Percentiles rank a stretch among this genome's conserved stretches.
Evolutionary conservation across 2,329 filamentous ascomycete species (phyloP).

Genomic region (Alternaria sp.): DNA sequence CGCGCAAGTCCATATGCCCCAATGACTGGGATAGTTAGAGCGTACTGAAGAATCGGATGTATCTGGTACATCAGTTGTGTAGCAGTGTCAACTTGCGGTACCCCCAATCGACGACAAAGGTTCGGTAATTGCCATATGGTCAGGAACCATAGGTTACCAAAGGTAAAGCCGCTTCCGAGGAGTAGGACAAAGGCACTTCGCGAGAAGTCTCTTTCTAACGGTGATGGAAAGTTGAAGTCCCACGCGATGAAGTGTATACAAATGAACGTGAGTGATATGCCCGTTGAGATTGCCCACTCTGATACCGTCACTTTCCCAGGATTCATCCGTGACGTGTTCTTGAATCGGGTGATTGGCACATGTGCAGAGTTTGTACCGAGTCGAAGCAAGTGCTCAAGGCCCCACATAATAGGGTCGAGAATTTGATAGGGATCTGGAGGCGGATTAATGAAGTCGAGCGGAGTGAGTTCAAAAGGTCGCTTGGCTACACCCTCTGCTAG

Average conservation of each 20-base stretch:
- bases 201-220: background rate
- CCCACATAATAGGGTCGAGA: background rate
- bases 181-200: background rate
- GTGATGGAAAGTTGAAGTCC: background rate
- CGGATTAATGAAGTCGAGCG: background rate
- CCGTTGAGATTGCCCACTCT: background rate
- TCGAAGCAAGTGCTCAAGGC: accelerated
- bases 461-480: background rate
- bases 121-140: background rate
- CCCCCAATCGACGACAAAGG: background rate
- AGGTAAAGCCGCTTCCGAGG: background rate
- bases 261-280: background rate
- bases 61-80: background rate
- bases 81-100: background rate
- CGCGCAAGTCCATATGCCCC: background rate
- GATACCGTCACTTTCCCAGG: background rate
- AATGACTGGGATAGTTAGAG: background rate
- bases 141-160: background rate
- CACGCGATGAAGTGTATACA: background rate
- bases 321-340: background rate
- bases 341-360: background rate
- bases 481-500: background rate
- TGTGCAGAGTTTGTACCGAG: background rate
- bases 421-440: background rate
- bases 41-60: background rate